These are phyloP conservation scores for Phytomonas sp. DNA, from an alignment of 208 protist species.

Conservation along the genomic window DNA sequence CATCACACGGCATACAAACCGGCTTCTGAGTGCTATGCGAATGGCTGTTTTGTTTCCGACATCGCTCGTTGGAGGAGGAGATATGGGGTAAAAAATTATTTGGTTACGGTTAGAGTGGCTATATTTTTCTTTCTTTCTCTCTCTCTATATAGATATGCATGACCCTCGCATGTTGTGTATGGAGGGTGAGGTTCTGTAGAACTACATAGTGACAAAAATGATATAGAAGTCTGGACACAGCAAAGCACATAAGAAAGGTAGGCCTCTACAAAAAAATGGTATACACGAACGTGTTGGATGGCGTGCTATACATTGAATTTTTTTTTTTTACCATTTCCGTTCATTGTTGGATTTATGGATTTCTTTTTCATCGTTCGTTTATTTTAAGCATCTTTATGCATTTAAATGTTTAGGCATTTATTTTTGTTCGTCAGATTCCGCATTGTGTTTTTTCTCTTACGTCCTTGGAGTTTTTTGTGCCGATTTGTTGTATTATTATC, in stretches of 20 bases:
- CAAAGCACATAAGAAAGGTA: neutral
- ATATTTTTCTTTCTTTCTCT: neutral
- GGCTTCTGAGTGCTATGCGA: neutral
- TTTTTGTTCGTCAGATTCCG: neutral
- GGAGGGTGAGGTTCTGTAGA: neutral
- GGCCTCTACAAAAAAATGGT: neutral
- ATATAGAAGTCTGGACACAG: neutral
- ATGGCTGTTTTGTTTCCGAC: neutral
- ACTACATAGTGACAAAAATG: neutral
- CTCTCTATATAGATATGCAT: no score
- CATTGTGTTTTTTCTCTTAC: slow-evolving; percentile 2
- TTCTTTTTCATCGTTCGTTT: neutral
- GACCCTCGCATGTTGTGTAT: neutral
- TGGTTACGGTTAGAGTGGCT: neutral
- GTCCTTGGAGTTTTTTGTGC: neutral
- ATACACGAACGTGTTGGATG: neutral
- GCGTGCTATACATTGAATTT: neutral
- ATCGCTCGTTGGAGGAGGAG: neutral
- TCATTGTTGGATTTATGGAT: neutral
- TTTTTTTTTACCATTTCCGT: neutral
- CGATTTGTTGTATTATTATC: neutral
- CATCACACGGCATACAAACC: neutral
- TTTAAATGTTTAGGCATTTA: neutral
- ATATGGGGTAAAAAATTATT: neutral
- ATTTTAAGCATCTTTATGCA: slow-evolving; percentile 1